phyloP scores from a whole-genome alignment of 495 filamentous ascomycete species.

The Neurospora pannonica region DNA sequence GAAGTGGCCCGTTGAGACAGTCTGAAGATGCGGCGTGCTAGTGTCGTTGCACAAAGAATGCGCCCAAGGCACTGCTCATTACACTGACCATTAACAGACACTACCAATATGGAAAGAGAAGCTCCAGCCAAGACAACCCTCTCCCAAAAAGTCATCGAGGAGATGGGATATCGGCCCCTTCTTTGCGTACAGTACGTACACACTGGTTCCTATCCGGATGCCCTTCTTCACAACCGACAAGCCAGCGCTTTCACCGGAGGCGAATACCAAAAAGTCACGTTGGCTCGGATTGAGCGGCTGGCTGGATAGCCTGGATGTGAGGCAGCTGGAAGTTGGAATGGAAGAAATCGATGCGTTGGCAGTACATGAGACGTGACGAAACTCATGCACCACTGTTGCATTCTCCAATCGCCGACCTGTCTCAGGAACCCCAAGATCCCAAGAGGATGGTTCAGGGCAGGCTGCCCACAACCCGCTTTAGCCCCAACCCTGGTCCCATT shows the following conservation, averaged over 20 bases:
- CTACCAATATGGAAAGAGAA: slow-evolving; percentile 1
- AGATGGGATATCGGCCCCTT: background rate
- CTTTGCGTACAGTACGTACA: background rate
- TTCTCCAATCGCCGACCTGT: slow-evolving; percentile 18
- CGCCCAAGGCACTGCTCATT: background rate
- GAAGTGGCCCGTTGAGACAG: background rate
- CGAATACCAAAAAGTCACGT: slow-evolving; percentile 8
- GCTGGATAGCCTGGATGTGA: slow-evolving; percentile 6
- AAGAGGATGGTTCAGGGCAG: slow-evolving; percentile 20
- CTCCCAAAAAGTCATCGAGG: background rate
- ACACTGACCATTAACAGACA: background rate
- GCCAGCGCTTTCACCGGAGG: background rate
- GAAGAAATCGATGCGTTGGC: slow-evolving; percentile 17
- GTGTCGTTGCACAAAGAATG: background rate
- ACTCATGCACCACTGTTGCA: slow-evolving; percentile 3
- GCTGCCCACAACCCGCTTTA: background rate
- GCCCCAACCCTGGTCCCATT: background rate
- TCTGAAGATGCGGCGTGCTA: slow-evolving; percentile 6
- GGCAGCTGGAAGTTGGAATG: slow-evolving; percentile 4
- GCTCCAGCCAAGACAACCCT: slow-evolving; percentile 5
- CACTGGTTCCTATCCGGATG: background rate
- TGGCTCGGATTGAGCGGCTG: slow-evolving; percentile 15
- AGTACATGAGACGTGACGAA: slow-evolving; percentile 25
- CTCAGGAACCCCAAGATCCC: slow-evolving; percentile 16
- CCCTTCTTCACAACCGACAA: background rate